These are phyloP conservation scores for Coffea eugenioides DNA, from an alignment of 257 asterid species.

Conservation along the genomic window DNA sequence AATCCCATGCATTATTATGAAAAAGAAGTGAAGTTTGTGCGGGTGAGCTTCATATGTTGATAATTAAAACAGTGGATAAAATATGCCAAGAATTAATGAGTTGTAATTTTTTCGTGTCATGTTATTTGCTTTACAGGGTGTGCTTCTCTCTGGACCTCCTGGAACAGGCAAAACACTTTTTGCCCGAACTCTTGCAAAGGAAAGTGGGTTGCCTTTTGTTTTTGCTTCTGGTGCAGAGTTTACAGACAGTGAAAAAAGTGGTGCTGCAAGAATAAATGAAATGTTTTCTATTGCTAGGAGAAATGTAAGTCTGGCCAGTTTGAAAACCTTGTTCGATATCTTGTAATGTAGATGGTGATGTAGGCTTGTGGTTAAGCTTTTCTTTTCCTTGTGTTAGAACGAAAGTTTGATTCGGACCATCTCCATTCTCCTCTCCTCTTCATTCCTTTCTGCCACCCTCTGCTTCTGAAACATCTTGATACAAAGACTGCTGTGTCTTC, in stretches of 20 bases:
- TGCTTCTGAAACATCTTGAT: neutral
- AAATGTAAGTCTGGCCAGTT: slow-evolving; percentile 59
- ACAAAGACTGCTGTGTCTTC: neutral
- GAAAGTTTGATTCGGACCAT: too few relatives aligned
- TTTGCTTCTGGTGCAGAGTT: slow-evolving; percentile 99
- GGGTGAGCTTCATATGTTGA: slow-evolving; percentile 53
- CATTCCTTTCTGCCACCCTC: neutral
- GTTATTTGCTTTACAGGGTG: slow-evolving; percentile 60
- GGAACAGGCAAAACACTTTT: slow-evolving; percentile 99
- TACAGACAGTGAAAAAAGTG: slow-evolving; percentile 94
- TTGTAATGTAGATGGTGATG: neutral
- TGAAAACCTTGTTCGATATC: neutral
- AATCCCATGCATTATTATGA: slow-evolving; percentile 95
- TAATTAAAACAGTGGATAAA: slow-evolving; percentile 13
- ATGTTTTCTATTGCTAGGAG: slow-evolving; percentile 86
- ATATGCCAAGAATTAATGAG: slow-evolving; percentile 16
- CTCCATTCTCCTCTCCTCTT: neutral
- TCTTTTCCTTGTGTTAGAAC: neutral
- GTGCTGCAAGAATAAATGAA: slow-evolving; percentile 84
- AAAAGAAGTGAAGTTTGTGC: slow-evolving; percentile 87
- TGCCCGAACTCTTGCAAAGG: slow-evolving; percentile 90
- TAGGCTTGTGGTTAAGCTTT: neutral
- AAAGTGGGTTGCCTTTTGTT: slow-evolving; percentile 96
- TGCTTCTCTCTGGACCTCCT: slow-evolving; percentile 97
- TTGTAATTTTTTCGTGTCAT: slow-evolving; percentile 14